Evolutionary conservation across 2,329 filamentous ascomycete genomes (phyloP), one percentile per base, ranked within the genome.

Genomic region (Cryphonectria japonica): DNA sequence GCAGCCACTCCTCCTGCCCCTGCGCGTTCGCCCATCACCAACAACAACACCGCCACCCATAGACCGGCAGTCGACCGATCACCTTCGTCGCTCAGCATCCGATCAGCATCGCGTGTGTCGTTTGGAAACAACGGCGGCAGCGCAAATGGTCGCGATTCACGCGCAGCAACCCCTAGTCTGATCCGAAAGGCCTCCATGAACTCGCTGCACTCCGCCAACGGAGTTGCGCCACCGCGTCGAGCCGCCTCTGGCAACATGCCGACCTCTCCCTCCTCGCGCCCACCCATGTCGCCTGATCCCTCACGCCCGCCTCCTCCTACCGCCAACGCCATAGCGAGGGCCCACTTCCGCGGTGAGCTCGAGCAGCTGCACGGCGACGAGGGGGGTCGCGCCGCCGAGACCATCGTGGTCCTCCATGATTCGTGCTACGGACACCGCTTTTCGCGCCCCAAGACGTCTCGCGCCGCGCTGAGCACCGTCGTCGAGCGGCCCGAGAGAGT

Each of bases 401-500:
- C 94, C 0, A 82, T 97, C 5, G 94, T 98, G 63, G 87, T 99
- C 41, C 83, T 99, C 1, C 94, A 98, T 77, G 96, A 99, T 82
- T 91, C 92, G 68, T 97, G 95, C 81, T 99, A 98, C 79, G 95
- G 95, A 34, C 96, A 99, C 82, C 91, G 94, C 32, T 99, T 91
- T 80, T 93, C 95, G 14, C 88, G 96, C 61, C 94, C 94, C 4
- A 91, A 92, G 76, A 92, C 94, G 0, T 91, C 89, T 32, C 92
- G 92, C 76, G 86, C 84, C 61, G 87, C 88, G 22, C 85, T 98
- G 1, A 89, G 85, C 76, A 92, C 91, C 70, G 97, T 99, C 74
- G 95, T 99, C 65, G 96, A 99, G 82, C 88, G 96, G 14, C 96
- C 96, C 0, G 96, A 99, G 83, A 87, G 96, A 71, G 90, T 99